A percentile compares a stretch with the other conserved stretches of the same genome.
Conservation (phyloP, 768 basidiomycete species). For the Phanerodontia chrysosporium region DNA sequence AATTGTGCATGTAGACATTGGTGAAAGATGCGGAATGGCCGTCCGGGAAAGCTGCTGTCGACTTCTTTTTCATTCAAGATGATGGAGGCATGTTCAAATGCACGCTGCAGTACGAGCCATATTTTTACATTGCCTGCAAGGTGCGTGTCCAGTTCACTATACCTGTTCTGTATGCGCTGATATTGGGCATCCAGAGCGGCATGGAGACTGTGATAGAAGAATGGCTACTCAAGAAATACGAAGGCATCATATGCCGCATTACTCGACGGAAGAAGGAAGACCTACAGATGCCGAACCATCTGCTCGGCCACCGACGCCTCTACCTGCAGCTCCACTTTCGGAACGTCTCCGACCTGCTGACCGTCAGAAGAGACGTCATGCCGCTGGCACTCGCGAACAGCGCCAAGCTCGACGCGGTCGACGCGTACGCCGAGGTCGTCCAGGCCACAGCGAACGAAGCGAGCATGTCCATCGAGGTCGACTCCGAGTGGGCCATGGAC, state of each 20-base stretch:
- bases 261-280: slow-evolving; percentile 87
- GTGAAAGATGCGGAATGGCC: slow-evolving; percentile 83
- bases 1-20: slow-evolving; percentile 52
- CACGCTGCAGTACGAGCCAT: slow-evolving; percentile 90
- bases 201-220: slow-evolving; percentile 90
- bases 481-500: slow-evolving; percentile 56
- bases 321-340: slow-evolving; percentile 88
- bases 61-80: slow-evolving; percentile 96
- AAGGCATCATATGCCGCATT: slow-evolving; percentile 78
- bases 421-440: slow-evolving; percentile 96
- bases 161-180: background rate
- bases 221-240: slow-evolving; percentile 91
- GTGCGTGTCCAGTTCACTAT: slow-evolving; percentile 37
- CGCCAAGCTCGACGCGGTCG: slow-evolving; percentile 90
- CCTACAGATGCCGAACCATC: slow-evolving; percentile 90
- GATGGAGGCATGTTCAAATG: slow-evolving; percentile 96
- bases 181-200: slow-evolving; percentile 53
- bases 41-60: slow-evolving; percentile 84
- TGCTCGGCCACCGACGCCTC: slow-evolving; percentile 88
- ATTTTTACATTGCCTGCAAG: slow-evolving; percentile 91
- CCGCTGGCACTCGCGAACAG: slow-evolving; percentile 88
- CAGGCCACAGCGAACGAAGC: slow-evolving; percentile 61
- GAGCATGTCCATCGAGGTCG: slow-evolving; percentile 63
- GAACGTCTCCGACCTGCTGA: slow-evolving; percentile 88
- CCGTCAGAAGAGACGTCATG: slow-evolving; percentile 82